phyloP scores from a whole-genome alignment of 345 rosid species.

The Diplotaxis tenuifolia region DNA sequence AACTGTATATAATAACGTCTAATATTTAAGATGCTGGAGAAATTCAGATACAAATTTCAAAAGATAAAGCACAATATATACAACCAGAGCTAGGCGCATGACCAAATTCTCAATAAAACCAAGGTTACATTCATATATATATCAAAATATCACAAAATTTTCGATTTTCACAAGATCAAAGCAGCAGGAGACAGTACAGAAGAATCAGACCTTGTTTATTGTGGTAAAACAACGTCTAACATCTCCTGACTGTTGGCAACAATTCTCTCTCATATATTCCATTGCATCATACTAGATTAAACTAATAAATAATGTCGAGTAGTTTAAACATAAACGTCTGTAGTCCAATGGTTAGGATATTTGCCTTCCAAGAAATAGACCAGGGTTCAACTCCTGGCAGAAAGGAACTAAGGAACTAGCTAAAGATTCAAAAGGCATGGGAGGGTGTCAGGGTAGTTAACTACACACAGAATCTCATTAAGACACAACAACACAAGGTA shows the following conservation, averaged over 20 bases:
- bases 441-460: too few species aligned
- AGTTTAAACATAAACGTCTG: slow-evolving; percentile 9
- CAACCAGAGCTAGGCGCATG: not conserved
- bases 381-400: slow-evolving; percentile 86
- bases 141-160: not conserved
- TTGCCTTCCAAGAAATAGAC: slow-evolving; percentile 84
- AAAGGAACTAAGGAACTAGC: too few species aligned
- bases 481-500: too few species aligned
- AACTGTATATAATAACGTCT: too few species aligned
- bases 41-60: too few species aligned
- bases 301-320: too few species aligned
- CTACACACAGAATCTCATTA: too few species aligned
- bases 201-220: not conserved
- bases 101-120: not conserved
- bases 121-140: not conserved
- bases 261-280: not conserved
- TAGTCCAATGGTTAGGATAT: slow-evolving; percentile 59
- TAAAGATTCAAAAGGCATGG: too few species aligned
- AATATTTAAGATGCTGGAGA: too few species aligned
- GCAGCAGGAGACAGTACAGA: not conserved
- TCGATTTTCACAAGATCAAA: not conserved
- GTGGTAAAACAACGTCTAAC: not conserved
- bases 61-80: too few species aligned
- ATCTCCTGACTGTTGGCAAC: not conserved
- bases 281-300: too few species aligned